Evolutionary conservation across 495 filamentous ascomycete species (phyloP), one percentile per base, ranked within the genome.

Genomic region (Penicillium bovifimosum): DNA sequence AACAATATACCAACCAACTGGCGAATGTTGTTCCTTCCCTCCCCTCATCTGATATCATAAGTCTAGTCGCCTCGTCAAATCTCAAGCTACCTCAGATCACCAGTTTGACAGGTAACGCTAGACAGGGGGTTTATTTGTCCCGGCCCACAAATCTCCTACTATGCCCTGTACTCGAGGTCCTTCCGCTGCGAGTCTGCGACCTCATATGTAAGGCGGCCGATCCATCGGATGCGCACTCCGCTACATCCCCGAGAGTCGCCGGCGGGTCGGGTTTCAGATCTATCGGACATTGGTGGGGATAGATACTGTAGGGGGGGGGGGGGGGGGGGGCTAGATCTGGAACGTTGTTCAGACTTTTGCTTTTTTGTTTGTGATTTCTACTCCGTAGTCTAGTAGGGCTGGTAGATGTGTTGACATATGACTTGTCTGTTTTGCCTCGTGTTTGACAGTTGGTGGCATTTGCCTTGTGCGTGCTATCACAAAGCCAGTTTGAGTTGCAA

Each of bases 201-300:
- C 31, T 16, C 40, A 38, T 28, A 58, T 33, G 61, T 46, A 64
- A 61, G 58, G 55, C n/a, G 24, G 18, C 9, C 24, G 52, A 31
- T 24, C 53, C 52, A 39, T 38, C 51, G 55, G 47, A 36, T 48
- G 41, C 9, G 20, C 5, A 17, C 16, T 16, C 10, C 10, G 29
- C 18, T 29, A 14, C 40, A 35, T 49, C 59, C 52, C 46, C 48
- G 42, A 61, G 43, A 42, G 35, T 31, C 46, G 31, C 26, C 17
- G 26, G 11, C 13, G 16, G 9, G 32, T 44, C 41, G 10, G 34
- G 50, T 62, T 59, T 56, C 58, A 62, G 59, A 56, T 56, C 55
- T 52, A 59, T 62, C 53, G 34, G 39, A 52, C 28, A 50, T 54
- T 41, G 38, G 35, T 27, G 52, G 38, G 3, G 36, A 17, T 33